Evolutionary conservation across 2,329 filamentous ascomycete species (phyloP).

Genomic region (Plenodomus lindquistii): DNA sequence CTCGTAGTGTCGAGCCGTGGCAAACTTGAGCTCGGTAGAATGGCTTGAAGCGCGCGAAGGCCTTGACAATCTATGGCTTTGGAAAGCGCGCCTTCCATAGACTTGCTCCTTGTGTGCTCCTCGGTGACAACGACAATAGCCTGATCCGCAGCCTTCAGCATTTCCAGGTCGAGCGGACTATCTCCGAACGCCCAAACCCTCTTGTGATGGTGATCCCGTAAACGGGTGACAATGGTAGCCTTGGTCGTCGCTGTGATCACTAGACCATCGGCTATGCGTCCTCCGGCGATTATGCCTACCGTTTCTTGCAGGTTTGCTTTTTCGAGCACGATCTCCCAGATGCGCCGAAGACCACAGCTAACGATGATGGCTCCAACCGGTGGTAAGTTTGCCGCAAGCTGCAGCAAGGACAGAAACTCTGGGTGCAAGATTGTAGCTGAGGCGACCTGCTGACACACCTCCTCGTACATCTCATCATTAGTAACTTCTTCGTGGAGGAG

Average conservation of each 20-base stretch:
- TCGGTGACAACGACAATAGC: conserved; percentile 61
- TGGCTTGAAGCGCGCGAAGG: conserved; percentile 51
- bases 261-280: conserved; percentile 51
- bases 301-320: conserved; percentile 32
- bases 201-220: conserved; percentile 39
- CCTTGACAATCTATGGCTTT: conserved; percentile 47
- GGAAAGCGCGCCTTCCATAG: conserved; percentile 55
- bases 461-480: conserved; percentile 47
- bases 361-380: conserved; percentile 56
- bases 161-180: conserved; percentile 60
- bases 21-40: conserved; percentile 48
- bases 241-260: conserved; percentile 60
- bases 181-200: conserved; percentile 64
- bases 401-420: conserved; percentile 54
- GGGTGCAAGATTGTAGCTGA: conserved; percentile 48
- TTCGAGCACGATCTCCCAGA: conserved; percentile 62
- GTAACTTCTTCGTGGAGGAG: conserved; percentile 57
- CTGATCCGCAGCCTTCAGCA: conserved; percentile 58
- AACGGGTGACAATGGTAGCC: conserved; percentile 48
- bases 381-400: conserved; percentile 24
- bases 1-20: conserved; percentile 49
- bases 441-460: conserved; percentile 53
- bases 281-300: conserved; percentile 59
- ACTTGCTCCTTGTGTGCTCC: conserved; percentile 50
- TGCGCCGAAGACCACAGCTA: conserved; percentile 56